Percentiles rank a stretch among this genome's conserved stretches.
Conservation (phyloP, 176 grass and related monocot species). For the Cenchrus fungigraminus region DNA sequence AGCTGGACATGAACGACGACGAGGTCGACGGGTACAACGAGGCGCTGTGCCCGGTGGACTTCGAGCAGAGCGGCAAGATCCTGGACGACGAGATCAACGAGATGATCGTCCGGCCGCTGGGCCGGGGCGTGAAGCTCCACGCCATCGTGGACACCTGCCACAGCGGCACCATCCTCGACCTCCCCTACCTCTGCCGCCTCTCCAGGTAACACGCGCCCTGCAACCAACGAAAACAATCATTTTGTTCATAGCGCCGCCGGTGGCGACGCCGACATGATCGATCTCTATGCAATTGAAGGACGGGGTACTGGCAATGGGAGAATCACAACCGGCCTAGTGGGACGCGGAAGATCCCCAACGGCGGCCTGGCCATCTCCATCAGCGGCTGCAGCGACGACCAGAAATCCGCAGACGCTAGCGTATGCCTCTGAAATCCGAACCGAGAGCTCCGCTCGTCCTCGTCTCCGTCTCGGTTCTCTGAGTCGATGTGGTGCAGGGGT, state of each 20-base stretch:
- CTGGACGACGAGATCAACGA: conserved; percentile 70
- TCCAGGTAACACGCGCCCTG: conserved; percentile 37
- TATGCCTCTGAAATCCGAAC: neutral
- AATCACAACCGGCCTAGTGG: conserved; percentile 43
- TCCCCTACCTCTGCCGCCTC: conserved; percentile 82
- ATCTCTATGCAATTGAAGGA: conserved; percentile 36
- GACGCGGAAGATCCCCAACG: conserved; percentile 48
- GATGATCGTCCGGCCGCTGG: conserved; percentile 64
- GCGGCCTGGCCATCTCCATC: conserved; percentile 81
- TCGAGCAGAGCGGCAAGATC: conserved; percentile 61
- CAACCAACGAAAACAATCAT: neutral
- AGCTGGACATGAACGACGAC: conserved; percentile 66
- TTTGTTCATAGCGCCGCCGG: neutral
- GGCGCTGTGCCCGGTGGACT: conserved; percentile 84
- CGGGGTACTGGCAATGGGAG: conserved; percentile 85
- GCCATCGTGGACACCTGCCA: conserved; percentile 92
- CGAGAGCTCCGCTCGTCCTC: neutral
- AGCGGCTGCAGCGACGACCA: conserved; percentile 65
- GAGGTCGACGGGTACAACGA: conserved; percentile 88
- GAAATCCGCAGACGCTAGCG: conserved; percentile 49
- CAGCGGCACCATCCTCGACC: conserved; percentile 87
- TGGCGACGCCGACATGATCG: neutral
- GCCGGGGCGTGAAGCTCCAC: conserved; percentile 71
- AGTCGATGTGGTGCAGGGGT: conserved; percentile 32
- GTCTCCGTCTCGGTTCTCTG: too few species aligned